Conservation (phyloP, 495 filamentous ascomycete species). For the Neurospora terricola region DNA sequence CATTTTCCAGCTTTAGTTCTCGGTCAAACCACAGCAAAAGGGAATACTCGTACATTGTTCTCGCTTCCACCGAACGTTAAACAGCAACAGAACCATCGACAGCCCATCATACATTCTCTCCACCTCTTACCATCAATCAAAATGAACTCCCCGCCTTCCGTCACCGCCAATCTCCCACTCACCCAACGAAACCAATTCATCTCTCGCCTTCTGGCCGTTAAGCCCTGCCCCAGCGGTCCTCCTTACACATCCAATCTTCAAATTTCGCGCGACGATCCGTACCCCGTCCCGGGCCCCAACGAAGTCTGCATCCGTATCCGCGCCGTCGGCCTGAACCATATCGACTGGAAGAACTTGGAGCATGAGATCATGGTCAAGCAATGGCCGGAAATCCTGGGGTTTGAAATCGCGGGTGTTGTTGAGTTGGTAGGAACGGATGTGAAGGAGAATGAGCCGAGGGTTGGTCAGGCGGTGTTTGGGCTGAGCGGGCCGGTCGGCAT, state of each 20-base stretch:
- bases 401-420: conserved; percentile 29
- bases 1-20: background rate
- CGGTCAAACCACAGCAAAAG: background rate
- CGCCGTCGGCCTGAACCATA: conserved; percentile 28
- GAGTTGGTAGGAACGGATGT: conserved; percentile 25
- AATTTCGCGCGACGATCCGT: background rate
- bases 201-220: background rate
- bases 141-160: background rate
- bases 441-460: conserved; percentile 13
- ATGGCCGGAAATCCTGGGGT: conserved; percentile 30
- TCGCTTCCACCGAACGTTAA: background rate
- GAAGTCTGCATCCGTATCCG: conserved; percentile 28
- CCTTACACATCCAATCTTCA: conserved; percentile 1
- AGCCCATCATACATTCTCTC: background rate
- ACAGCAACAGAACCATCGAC: background rate
- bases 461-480: conserved; percentile 32
- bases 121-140: background rate
- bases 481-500: conserved; percentile 9
- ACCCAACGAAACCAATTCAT: background rate
- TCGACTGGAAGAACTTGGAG: conserved; percentile 29
- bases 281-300: conserved; percentile 17
- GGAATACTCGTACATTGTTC: background rate
- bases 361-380: conserved; percentile 19
- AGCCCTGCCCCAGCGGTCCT: background rate
- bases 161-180: background rate